Conservation (phyloP, 208 protist species). For the Trypanosoma lewisi region DNA sequence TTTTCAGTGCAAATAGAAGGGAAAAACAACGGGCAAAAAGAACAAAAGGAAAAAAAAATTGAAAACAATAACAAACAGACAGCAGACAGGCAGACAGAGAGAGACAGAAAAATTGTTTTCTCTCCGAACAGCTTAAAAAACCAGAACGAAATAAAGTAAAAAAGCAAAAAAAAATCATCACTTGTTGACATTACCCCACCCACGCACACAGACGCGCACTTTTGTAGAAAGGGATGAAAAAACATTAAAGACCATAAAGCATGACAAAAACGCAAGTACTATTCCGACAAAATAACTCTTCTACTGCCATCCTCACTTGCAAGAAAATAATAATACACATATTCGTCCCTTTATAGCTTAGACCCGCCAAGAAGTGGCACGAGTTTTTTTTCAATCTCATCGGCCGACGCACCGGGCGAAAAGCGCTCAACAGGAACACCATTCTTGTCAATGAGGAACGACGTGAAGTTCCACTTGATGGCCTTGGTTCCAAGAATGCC, state of each 20-base stretch:
- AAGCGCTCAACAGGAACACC: conserved; percentile 68
- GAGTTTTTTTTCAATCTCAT: conserved; percentile 66
- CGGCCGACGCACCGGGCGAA: conserved; percentile 47
- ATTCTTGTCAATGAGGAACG: conserved; percentile 83
- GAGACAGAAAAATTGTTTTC: background rate
- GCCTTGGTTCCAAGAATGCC: conserved; percentile 68
- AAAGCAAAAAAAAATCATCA: too few relatives aligned
- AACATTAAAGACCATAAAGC: too few relatives aligned
- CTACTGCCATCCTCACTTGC: too few relatives aligned
- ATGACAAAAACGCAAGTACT: too few relatives aligned
- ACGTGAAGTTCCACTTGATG: conserved; percentile 95
- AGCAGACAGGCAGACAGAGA: background rate
- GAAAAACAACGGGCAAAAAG: background rate
- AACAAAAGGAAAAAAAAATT: conserved; percentile 12
- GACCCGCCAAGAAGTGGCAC: conserved; percentile 49
- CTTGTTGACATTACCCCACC: too few relatives aligned
- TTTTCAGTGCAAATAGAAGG: background rate
- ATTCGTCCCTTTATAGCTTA: too few relatives aligned
- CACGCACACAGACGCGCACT: too few relatives aligned
- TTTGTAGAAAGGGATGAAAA: too few relatives aligned
- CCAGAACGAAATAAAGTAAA: too few relatives aligned
- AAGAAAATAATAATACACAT: too few relatives aligned
- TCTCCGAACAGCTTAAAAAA: too few relatives aligned
- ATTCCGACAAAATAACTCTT: too few relatives aligned
- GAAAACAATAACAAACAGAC: conserved; percentile 7